A percentile compares a stretch with the other conserved stretches of the same genome.
phyloP scores from a whole-genome alignment of 306 rosid species.

The Citrullus amarus region DNA sequence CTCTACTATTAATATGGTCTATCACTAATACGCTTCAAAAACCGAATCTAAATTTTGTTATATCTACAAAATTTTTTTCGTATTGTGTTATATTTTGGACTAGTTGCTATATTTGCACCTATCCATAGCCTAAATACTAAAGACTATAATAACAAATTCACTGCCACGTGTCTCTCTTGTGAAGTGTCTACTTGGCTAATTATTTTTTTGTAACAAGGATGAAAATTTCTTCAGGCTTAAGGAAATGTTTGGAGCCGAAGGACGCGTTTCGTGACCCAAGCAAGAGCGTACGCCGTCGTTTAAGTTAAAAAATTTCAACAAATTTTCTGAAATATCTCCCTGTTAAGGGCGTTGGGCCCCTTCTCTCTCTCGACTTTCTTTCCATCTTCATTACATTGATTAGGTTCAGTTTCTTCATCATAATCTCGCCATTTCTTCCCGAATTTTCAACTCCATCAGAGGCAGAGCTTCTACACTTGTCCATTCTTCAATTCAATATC shows the following conservation, averaged over 20 bases:
- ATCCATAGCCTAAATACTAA: no score
- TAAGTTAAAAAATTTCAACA: not conserved
- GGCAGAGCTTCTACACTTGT: not conserved
- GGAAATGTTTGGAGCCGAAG: constrained; percentile 6
- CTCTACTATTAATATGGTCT: no score
- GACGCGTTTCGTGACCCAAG: constrained; percentile 1
- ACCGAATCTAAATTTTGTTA: no score
- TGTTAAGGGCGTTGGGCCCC: not conserved
- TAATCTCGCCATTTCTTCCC: not conserved
- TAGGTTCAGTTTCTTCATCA: not conserved
- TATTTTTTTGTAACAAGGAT: no score
- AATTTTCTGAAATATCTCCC: not conserved
- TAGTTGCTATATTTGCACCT: no score
- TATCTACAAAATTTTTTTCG: no score
- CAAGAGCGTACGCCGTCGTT: not conserved
- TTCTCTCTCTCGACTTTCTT: not conserved
- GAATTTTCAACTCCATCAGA: not conserved
- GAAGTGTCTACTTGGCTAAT: no score
- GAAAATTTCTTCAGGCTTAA: constrained; percentile 2
- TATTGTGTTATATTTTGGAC: no score
- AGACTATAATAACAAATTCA: no score
- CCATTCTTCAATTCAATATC: not conserved
- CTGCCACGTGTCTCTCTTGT: no score
- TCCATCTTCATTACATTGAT: not conserved
- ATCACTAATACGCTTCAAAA: no score